Evolutionary conservation across 2,329 filamentous ascomycete species (phyloP).

Genomic region (Penicillium oxalicum): DNA sequence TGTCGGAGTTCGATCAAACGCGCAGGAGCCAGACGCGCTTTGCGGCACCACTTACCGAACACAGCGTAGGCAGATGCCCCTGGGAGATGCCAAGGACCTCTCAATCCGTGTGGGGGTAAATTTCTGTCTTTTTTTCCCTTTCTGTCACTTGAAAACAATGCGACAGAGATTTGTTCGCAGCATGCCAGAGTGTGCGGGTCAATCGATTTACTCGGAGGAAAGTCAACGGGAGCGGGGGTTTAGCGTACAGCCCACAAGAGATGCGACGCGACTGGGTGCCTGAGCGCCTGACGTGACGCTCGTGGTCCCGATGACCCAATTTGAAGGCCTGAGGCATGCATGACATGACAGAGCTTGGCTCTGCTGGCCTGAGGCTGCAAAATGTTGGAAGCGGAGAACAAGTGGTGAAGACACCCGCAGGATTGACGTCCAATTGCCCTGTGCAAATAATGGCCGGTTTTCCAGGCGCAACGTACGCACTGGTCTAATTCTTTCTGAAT

Average conservation of each 20-base stretch:
- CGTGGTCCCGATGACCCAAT: not conserved
- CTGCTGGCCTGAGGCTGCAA: not conserved
- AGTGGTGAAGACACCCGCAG: too few relatives aligned
- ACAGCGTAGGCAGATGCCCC: too few relatives aligned
- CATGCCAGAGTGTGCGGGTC: not conserved
- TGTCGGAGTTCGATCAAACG: conserved; percentile 7
- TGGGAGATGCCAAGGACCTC: too few relatives aligned
- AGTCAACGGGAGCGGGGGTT: conserved; percentile 12
- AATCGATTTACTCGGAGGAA: conserved; percentile 1
- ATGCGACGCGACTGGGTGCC: conserved; percentile 14
- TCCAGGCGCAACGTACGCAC: too few relatives aligned
- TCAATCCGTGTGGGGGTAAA: too few relatives aligned
- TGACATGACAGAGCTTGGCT: not conserved
- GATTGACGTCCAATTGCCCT: too few relatives aligned
- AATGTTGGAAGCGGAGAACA: too few relatives aligned
- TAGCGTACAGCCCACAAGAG: conserved; percentile 13
- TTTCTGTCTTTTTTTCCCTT: too few relatives aligned
- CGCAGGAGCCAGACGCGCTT: conserved; percentile 20
- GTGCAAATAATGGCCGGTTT: too few relatives aligned
- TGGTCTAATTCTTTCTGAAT: too few relatives aligned
- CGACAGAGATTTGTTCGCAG: conserved; percentile 1
- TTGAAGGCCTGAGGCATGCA: not conserved
- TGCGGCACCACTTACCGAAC: conserved; percentile 4
- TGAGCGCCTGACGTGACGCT: conserved; percentile 5
- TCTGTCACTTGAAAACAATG: not conserved